Evolutionary conservation across 2,329 filamentous ascomycete genomes (phyloP).

Genomic region (Uncinocarpus reesii): DNA sequence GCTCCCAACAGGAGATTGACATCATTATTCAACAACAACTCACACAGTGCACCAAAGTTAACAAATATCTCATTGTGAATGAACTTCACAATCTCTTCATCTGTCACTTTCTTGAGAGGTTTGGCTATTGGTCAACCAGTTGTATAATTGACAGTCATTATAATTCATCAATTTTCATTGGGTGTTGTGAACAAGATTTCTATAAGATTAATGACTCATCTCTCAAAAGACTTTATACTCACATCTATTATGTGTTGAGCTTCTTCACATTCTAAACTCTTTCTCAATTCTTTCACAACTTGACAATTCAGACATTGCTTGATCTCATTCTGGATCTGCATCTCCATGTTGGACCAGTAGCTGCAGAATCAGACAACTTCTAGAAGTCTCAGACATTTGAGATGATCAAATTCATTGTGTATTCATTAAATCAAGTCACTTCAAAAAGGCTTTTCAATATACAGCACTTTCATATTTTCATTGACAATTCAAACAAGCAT

Average conservation of each 20-base stretch:
- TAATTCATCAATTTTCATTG: not conserved
- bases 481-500: not conserved
- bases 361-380: not conserved
- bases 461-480: not conserved
- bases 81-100: not conserved
- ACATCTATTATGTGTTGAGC: not conserved
- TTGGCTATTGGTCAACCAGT: not conserved
- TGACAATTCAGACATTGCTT: not conserved
- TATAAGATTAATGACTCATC: conserved; percentile 5
- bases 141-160: conserved; percentile 7
- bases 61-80: conserved; percentile 4
- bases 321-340: not conserved
- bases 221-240: not conserved
- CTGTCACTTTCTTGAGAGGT: conserved; percentile 2
- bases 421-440: not conserved
- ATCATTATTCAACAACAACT: conserved; percentile 4
- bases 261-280: not conserved
- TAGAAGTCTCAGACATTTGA: not conserved
- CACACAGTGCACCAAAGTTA: conserved; percentile 1
- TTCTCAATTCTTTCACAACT: not conserved
- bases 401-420: conserved; percentile 4
- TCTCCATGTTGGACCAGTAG: conserved; percentile 2
- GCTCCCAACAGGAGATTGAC: not conserved
- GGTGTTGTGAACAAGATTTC: not conserved
- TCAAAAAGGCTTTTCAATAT: not conserved